A percentile compares a stretch with the other conserved stretches of the same genome.
These are phyloP conservation scores for Dryas integrifolia DNA, from an alignment of 331 rosid genomes.

Conservation along the genomic window DNA sequence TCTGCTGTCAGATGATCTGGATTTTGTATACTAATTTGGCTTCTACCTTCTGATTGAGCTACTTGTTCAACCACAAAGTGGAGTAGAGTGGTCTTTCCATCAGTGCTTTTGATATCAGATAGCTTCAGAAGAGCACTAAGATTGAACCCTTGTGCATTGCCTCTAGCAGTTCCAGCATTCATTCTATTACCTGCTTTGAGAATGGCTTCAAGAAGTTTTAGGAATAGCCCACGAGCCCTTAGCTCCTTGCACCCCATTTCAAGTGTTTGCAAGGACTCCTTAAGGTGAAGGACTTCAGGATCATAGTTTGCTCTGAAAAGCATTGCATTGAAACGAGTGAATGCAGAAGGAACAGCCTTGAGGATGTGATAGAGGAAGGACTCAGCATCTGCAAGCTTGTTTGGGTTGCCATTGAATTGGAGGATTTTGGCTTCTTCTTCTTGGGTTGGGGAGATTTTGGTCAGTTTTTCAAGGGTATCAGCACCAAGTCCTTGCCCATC, in stretches of 20 bases:
- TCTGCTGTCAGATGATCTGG: constrained; percentile 14
- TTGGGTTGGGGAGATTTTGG: constrained; percentile 60
- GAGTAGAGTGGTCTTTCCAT: constrained; percentile 67
- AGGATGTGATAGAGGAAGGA: constrained; percentile 68
- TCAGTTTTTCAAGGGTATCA: constrained; percentile 68
- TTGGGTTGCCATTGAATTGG: constrained; percentile 61
- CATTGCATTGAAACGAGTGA: constrained; percentile 64
- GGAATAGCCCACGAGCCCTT: constrained; percentile 53
- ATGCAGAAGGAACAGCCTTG: constrained; percentile 79
- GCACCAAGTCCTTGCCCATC: constrained; percentile 68
- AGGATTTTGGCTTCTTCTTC: constrained; percentile 62
- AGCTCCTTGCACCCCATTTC: constrained; percentile 84
- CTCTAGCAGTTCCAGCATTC: constrained; percentile 93
- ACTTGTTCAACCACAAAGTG: constrained; percentile 80
- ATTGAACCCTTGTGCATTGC: constrained; percentile 88
- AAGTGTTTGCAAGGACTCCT: constrained; percentile 66
- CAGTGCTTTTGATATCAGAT: constrained; percentile 66
- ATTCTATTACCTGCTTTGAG: constrained; percentile 90
- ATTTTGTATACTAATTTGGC: constrained; percentile 13
- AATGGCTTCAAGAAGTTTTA: constrained; percentile 87
- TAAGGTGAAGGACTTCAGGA: constrained; percentile 55
- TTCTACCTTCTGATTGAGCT: constrained; percentile 58
- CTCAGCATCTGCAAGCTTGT: constrained; percentile 71
- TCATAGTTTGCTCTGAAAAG: constrained; percentile 66
- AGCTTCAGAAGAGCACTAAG: constrained; percentile 74